phyloP scores from a whole-genome alignment of 148 eudicot species.

The Rhododendron ovatum region DNA sequence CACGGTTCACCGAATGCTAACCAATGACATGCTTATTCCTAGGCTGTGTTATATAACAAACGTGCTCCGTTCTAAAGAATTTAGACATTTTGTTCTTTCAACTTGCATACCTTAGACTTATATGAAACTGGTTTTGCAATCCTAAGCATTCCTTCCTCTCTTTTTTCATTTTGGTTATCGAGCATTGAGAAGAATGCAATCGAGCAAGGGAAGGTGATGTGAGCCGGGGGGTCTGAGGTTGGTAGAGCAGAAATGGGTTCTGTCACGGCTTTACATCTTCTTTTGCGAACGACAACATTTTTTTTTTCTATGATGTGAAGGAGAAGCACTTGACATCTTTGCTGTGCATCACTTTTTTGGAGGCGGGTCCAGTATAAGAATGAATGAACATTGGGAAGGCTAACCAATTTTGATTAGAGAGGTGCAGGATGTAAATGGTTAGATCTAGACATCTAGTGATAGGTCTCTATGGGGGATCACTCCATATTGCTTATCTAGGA shows the following conservation, averaged over 20 bases:
- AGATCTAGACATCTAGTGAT: neutral
- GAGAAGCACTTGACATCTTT: neutral
- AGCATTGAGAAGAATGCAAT: neutral
- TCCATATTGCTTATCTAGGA: neutral
- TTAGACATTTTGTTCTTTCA: neutral
- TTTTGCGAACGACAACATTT: neutral
- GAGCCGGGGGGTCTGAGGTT: neutral
- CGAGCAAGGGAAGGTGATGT: neutral
- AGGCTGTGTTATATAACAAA: neutral
- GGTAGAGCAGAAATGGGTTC: neutral
- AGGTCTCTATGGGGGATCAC: neutral
- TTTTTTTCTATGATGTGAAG: neutral
- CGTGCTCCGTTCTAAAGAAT: neutral
- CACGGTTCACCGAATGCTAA: neutral
- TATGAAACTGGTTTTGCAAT: neutral
- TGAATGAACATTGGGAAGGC: neutral
- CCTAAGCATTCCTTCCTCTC: neutral
- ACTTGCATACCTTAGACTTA: neutral
- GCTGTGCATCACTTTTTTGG: neutral
- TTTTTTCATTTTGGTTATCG: neutral
- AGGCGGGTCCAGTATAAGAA: neutral
- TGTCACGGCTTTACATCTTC: neutral
- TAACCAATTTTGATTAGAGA: neutral
- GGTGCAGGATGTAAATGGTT: neutral
- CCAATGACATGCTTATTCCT: neutral